Evolutionary conservation across 345 rosid species (phyloP), one percentile per base, ranked within the genome.

Genomic region (Moricandia arvensis): DNA sequence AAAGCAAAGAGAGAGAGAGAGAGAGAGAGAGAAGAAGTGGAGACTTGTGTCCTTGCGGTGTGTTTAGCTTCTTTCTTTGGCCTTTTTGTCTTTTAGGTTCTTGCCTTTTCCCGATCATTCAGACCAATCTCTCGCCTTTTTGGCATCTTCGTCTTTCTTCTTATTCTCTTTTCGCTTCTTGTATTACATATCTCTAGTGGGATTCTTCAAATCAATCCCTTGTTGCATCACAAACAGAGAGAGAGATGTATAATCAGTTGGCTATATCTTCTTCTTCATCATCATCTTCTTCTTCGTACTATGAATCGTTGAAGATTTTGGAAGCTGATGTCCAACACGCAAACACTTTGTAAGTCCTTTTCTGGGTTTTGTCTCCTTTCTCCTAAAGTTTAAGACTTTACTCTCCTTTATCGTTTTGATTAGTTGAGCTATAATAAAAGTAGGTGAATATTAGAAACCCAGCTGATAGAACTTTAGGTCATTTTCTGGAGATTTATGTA

Each of bases 311-410:
- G 69, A 89, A 90, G 73, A 86, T 83, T 66, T 65, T 94, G 71
- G 97, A 94, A 83, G 92, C 93, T 74, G 97, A 92, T 82, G 85
- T 92, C 31, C 92, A 92, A 53, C 90, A 86, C 82, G 97, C 97
- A 12, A 94, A 94, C 79, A 75, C 87, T 63, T 73, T 94, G 99
- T 92, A 73, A 86, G 97, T 62, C 74, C 4, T 43, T 68, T 68
- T 86, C 76, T 74, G 63, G 51, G 73, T 81, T 73, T 59, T 66
- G 68, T 59, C 66, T 64, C 27, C 18, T 55, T 55, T 73, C 57
- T 24, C 30, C 8, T 8, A 73, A 78, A 78, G 81, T 43, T 73
- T 5, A 0, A 21, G 30, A 59, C 77, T 77, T 66, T 69, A 3
- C 47, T 62, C 10, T 29, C 0, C 2, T 0, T 66, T 74, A 38